phyloP scores from a whole-genome alignment of 192 early-diverging fungal genomes.

The Rhizoclosmatium sp. region DNA sequence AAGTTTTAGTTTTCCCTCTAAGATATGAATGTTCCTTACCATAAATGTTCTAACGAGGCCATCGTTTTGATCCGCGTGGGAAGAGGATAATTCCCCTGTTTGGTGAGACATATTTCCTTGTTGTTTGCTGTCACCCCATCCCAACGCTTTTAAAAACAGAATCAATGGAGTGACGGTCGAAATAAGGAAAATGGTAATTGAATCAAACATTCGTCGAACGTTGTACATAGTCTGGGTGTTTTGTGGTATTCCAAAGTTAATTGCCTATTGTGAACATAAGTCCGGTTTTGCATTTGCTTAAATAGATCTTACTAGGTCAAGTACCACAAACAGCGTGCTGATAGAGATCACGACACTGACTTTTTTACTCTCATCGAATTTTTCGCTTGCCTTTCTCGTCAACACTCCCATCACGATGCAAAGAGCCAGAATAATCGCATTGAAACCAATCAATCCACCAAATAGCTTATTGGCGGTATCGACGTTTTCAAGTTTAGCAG shows the following conservation, averaged over 20 bases:
- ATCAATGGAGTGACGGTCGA: neutral
- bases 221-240: neutral
- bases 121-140: neutral
- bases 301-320: neutral
- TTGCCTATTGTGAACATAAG: neutral
- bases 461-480: neutral
- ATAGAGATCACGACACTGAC: neutral
- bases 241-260: neutral
- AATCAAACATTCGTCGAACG: neutral
- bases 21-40: neutral
- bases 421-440: neutral
- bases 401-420: neutral
- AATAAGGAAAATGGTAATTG: neutral
- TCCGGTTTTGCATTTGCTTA: neutral
- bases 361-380: slow-evolving; percentile 19
- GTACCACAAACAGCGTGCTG: neutral
- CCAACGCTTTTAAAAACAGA: neutral
- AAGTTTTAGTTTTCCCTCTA: neutral
- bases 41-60: slow-evolving; percentile 3
- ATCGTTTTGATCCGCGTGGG: neutral
- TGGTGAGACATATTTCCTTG: neutral
- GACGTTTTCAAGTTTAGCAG: neutral
- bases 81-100: neutral
- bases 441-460: neutral
- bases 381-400: slow-evolving; percentile 1